Evolutionary conservation across 2,329 filamentous ascomycete species (phyloP).

Genomic region (Thyridium curvatum): DNA sequence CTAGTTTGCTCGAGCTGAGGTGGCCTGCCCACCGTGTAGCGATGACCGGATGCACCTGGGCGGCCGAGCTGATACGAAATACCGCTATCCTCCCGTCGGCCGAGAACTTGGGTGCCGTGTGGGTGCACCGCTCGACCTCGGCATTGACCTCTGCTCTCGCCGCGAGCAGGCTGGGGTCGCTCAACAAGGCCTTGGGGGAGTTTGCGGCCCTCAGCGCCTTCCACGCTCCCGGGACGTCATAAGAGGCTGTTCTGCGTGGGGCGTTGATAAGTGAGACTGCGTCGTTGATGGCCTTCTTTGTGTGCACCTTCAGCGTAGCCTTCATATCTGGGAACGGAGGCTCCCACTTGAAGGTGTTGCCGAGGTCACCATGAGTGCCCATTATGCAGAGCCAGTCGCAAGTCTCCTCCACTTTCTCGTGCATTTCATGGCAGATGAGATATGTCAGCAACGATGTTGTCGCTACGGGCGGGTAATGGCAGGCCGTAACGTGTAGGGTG

Average conservation of each 20-base stretch:
- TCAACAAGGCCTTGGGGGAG: slow-evolving; percentile 44
- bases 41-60: slow-evolving; percentile 62
- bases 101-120: slow-evolving; percentile 57
- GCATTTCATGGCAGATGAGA: slow-evolving; percentile 51
- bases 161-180: slow-evolving; percentile 39
- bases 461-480: slow-evolving; percentile 57
- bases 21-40: slow-evolving; percentile 61
- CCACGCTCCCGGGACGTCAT: slow-evolving; percentile 57
- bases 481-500: slow-evolving; percentile 53
- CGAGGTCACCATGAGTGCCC: slow-evolving; percentile 62
- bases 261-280: slow-evolving; percentile 61
- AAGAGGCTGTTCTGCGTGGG: slow-evolving; percentile 54
- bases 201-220: slow-evolving; percentile 43
- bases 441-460: slow-evolving; percentile 60
- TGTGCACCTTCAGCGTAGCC: slow-evolving; percentile 50
- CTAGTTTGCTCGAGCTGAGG: slow-evolving; percentile 50
- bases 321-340: slow-evolving; percentile 62
- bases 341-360: slow-evolving; percentile 58
- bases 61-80: slow-evolving; percentile 51
- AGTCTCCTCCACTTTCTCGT: slow-evolving; percentile 37
- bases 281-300: slow-evolving; percentile 56
- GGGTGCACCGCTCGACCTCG: slow-evolving; percentile 56
- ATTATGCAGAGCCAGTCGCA: slow-evolving; percentile 59
- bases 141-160: slow-evolving; percentile 53
- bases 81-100: slow-evolving; percentile 56